Base-by-base conservation (phyloP, 1,284 basidiomycete species). In the Leccinum cinnamomeum region DNA sequence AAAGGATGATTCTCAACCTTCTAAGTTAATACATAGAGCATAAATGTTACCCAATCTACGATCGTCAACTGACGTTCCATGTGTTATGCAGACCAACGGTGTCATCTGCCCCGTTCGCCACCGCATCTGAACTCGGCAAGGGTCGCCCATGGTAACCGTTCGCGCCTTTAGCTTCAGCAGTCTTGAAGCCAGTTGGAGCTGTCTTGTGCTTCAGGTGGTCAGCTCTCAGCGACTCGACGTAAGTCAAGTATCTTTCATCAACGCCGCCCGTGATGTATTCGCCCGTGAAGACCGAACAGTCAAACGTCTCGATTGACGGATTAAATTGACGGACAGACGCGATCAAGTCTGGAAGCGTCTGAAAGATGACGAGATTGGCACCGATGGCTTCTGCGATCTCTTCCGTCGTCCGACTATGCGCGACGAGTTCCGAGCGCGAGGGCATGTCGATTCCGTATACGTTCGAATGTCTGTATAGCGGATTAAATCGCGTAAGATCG, bases 361-460 rank as follows among this genome's bases (percentile, higher is more conserved):
- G 97, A 83, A 94, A 99, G 75, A 99, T 93, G 76, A 97, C 94
- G 57, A 97, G 84, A 78, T 99, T 97, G 16, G 96, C 97, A 54
- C 96, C 96, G 69, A 99, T 98, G 60, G 87, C 86, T 25, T 81
- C 73, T 4, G 95, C 94, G 63, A 99, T 89, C 64, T 91, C 85
- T 48, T 87, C 83, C 20, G 86, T 87, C 56, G 88, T 87, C 60
- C 95, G 88, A 53, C 83, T 86, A 77, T 97, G 84, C 0, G 96
- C 97, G 57, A 99, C 97, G 39, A 99, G 90, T 76, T 99, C 97
- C 44, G 82, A 78, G 8, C 95, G 89, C 1, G 95, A 95, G 35
- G 97, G 97, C 97, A 99, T 99, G 81, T 99, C 97, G 74, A 99
- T 99, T 37, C 97, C 97, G 78, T 99, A 99, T 6, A 99, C 97